Base-by-base conservation (phyloP, 768 basidiomycete genomes). In the Trametes cubensis region DNA sequence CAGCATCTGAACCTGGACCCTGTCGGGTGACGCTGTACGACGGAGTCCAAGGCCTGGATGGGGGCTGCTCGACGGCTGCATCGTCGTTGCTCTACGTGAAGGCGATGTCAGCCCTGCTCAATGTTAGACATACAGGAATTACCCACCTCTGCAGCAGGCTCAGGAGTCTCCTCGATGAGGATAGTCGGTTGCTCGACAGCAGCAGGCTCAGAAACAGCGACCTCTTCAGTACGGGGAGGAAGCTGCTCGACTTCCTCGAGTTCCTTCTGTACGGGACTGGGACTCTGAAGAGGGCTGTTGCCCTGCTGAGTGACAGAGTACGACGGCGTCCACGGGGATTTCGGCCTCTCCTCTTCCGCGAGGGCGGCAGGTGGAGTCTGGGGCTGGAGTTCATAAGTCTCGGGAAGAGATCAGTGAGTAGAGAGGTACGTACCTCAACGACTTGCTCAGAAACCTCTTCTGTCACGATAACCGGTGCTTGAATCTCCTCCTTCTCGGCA, bases 21-120 rank as follows among this genome's bases (percentile, higher is more conserved):
- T 76, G 76, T 4, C 63, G 62, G 15, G 73, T 74, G 11, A 77
- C 76, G 10, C 75, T 71, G 57, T 78, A 78, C 13, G 77, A 78
- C 6, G 75, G 76, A 13, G 76, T 76, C 76, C 75, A 77, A 5
- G 77, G 75, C 3, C 75, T 68, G 47, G 63, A 63, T 10, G 71
- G 72, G 21, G 65, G 63, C 42, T 72, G 66, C 18, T 57, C 54
- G n/a, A 21, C 39, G 17, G 47, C 28, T 2, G 30, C 21, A 18
- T 26, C 50, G 3, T 59, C 41, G 20, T 23, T 34, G 11, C 21
- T 34, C 61, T 66, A 42, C 39, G 11, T n/a, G 25, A 14, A 23
- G 10, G 18, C 17, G 6, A n/a, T 23, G 17, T 34, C 20, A 30
- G 23, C 38, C 1, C 18, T 23, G 21, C 1, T 46, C 11, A 38